Conservation (phyloP, 2,329 filamentous ascomycete genomes). For the Cladophialophora chaetospira region DNA sequence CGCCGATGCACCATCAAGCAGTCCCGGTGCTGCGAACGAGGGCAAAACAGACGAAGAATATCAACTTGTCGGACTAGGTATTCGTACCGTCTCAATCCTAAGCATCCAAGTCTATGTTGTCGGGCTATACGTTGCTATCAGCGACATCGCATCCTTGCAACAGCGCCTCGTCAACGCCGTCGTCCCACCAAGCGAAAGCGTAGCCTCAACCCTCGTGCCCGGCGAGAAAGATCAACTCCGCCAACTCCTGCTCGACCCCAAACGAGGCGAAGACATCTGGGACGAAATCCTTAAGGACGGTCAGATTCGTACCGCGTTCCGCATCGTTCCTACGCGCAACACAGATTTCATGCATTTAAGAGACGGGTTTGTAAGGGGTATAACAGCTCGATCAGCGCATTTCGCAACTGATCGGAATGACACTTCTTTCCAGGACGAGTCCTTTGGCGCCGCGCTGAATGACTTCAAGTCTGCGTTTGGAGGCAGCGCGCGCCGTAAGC, state of each 20-base stretch:
- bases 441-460: constrained; percentile 72
- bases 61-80: constrained; percentile 82
- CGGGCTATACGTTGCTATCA: constrained; percentile 83
- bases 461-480: constrained; percentile 83
- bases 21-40: constrained; percentile 41
- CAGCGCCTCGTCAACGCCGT: constrained; percentile 73
- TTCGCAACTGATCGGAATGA: constrained; percentile 52
- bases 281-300: constrained; percentile 66
- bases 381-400: constrained; percentile 70
- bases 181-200: constrained; percentile 39
- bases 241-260: constrained; percentile 67
- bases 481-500: constrained; percentile 64
- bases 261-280: constrained; percentile 73
- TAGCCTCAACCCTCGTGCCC: constrained; percentile 80
- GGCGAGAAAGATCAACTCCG: constrained; percentile 76
- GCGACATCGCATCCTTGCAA: constrained; percentile 81
- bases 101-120: constrained; percentile 92
- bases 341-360: constrained; percentile 92
- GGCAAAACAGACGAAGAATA: constrained; percentile 65
- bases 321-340: constrained; percentile 86
- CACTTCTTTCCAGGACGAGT: constrained; percentile 60
- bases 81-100: constrained; percentile 86
- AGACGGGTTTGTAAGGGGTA: constrained; percentile 85
- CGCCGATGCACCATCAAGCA: constrained; percentile 40
- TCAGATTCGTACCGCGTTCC: constrained; percentile 73